phyloP scores from a whole-genome alignment of 257 asterid species.

The Ilex asprella region DNA sequence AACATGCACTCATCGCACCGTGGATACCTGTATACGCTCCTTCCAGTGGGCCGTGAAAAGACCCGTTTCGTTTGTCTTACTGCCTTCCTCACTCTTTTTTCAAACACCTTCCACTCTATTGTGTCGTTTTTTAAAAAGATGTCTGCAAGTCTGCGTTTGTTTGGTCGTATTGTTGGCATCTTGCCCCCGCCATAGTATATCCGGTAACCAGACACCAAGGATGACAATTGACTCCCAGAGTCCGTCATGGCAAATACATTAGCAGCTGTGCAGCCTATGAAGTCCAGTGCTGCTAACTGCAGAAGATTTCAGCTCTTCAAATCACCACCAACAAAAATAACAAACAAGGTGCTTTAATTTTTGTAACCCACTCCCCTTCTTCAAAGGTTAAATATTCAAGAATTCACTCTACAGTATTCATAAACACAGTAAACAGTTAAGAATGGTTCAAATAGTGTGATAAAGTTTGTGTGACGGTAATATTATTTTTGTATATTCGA shows the following conservation, averaged over 20 bases:
- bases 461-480: too few species aligned
- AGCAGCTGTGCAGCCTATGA: slow-evolving; percentile 85
- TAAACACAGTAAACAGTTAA: too few species aligned
- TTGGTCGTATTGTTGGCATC: slow-evolving; percentile 94
- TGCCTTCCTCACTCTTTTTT: slow-evolving; percentile 86
- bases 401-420: too few species aligned
- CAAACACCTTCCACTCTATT: slow-evolving; percentile 88
- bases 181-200: slow-evolving; percentile 78
- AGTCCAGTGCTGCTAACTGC: slow-evolving; percentile 98
- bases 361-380: background rate
- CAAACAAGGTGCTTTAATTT: too few species aligned
- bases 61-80: slow-evolving; percentile 89
- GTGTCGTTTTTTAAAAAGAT: slow-evolving; percentile 82
- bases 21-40: slow-evolving; percentile 93
- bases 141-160: slow-evolving; percentile 93
- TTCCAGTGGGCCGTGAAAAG: slow-evolving; percentile 78
- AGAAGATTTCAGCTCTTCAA: slow-evolving; percentile 10
- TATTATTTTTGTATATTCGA: too few species aligned
- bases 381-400: too few species aligned
- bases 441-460: too few species aligned
- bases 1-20: slow-evolving; percentile 87
- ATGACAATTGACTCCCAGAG: slow-evolving; percentile 96
- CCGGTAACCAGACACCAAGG: slow-evolving; percentile 83
- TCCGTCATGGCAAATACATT: slow-evolving; percentile 96
- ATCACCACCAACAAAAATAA: background rate